phyloP scores from a whole-genome alignment of 345 rosid genomes.

The Syzygium grande region DNA sequence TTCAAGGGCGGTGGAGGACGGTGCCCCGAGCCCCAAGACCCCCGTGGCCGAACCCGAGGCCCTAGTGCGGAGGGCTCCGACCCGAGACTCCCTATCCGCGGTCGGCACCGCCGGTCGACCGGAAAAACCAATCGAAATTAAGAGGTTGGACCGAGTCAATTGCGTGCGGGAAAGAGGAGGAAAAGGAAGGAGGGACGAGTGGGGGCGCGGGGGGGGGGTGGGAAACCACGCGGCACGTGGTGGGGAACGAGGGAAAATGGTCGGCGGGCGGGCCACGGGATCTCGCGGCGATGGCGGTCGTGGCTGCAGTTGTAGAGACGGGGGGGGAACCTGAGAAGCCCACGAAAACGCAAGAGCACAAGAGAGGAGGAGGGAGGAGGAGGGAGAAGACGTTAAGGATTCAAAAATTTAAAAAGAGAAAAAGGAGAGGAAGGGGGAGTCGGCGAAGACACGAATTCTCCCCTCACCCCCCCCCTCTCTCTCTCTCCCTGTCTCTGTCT shows the following conservation, averaged over 20 bases:
- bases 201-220: not conserved
- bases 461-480: not conserved
- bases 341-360: not conserved
- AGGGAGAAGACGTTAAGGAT: conserved; percentile 1
- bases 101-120: not conserved
- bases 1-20: rapidly evolving
- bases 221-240: not conserved
- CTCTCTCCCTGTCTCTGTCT: not conserved
- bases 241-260: not conserved
- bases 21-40: not conserved
- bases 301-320: not conserved
- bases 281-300: not conserved
- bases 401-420: conserved; percentile 8
- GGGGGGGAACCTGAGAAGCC: not conserved
- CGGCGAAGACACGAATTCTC: not conserved
- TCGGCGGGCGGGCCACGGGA: not conserved
- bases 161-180: not conserved
- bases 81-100: not conserved
- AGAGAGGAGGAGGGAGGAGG: too few species aligned
- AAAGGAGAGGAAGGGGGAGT: not conserved
- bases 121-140: not conserved
- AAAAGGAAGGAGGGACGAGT: not conserved
- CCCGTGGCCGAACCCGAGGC: too few species aligned
- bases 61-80: not conserved
- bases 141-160: not conserved